phyloP scores from a whole-genome alignment of 176 grass and related monocot genomes.

The Elaeis guineensis region DNA sequence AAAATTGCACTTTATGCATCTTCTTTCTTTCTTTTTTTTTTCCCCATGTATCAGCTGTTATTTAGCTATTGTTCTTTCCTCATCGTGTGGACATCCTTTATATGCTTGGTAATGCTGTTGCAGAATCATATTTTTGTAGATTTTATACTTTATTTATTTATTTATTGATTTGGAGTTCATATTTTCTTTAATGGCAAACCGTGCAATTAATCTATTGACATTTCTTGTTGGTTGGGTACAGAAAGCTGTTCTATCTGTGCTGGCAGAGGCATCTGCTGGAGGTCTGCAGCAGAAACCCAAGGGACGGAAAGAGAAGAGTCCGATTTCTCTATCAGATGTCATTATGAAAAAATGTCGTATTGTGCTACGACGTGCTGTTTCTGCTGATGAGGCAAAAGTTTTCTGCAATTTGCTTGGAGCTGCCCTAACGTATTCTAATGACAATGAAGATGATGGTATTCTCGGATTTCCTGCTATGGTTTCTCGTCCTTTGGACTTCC shows the following conservation, averaged over 20 bases:
- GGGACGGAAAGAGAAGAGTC: slow-evolving; percentile 25
- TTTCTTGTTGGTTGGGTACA: slow-evolving; percentile 26
- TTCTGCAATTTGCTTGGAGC: slow-evolving; percentile 97
- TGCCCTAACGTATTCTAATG: slow-evolving; percentile 66
- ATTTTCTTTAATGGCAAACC: not conserved
- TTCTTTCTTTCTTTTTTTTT: too few relatives aligned
- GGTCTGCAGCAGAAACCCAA: slow-evolving; percentile 35
- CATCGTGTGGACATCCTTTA: too few relatives aligned
- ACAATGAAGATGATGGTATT: slow-evolving; percentile 91
- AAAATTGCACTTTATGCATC: too few relatives aligned
- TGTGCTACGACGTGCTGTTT: slow-evolving; percentile 53
- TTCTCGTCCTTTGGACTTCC: slow-evolving; percentile 87
- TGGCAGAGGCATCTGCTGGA: slow-evolving; percentile 55
- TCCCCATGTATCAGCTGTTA: too few relatives aligned
- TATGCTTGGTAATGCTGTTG: too few relatives aligned
- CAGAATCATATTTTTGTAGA: too few relatives aligned
- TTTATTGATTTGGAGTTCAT: not conserved
- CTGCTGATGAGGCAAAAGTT: slow-evolving; percentile 70
- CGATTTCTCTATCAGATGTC: slow-evolving; percentile 68
- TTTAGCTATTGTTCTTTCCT: too few relatives aligned
- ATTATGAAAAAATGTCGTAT: slow-evolving; percentile 83
- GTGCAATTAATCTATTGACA: not conserved
- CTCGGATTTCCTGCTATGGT: slow-evolving; percentile 97
- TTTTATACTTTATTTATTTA: too few relatives aligned
- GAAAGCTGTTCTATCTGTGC: slow-evolving; percentile 87